phyloP scores from a whole-genome alignment of 495 filamentous ascomycete species.

The Daldinia grandis region DNA sequence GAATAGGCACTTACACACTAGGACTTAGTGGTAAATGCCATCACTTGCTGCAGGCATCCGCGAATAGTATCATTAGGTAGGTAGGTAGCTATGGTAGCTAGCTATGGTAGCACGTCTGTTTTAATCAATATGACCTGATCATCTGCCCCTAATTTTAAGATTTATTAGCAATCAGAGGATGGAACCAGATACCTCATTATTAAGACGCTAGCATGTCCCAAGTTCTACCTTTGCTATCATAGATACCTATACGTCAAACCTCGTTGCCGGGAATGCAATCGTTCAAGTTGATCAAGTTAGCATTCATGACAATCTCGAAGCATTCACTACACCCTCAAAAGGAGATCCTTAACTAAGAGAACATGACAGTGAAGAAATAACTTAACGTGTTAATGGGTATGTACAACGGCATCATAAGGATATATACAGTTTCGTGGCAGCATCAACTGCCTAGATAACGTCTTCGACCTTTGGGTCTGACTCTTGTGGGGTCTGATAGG shows the following conservation, averaged over 20 bases:
- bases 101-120: not conserved
- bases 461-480: conserved; percentile 49
- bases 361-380: conserved; percentile 15
- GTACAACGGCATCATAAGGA: conserved; percentile 38
- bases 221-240: not conserved
- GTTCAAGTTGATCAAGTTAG: conserved; percentile 17
- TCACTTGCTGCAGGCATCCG: not conserved
- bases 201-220: not conserved
- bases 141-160: not conserved
- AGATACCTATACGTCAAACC: not conserved
- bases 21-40: not conserved
- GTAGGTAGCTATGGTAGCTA: not conserved
- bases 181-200: not conserved
- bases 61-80: not conserved
- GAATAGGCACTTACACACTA: not conserved
- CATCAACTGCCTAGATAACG: conserved; percentile 26
- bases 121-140: not conserved
- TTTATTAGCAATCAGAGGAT: not conserved
- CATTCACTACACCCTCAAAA: conserved; percentile 24
- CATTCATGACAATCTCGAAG: conserved; percentile 19
- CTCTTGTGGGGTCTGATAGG: conserved; percentile 44
- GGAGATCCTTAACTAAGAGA: not conserved
- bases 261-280: not conserved
- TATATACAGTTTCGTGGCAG: conserved; percentile 40
- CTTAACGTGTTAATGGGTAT: conserved; percentile 40